Evolutionary conservation across 495 filamentous ascomycete species (phyloP).

Genomic region (Immersiella caudata): DNA sequence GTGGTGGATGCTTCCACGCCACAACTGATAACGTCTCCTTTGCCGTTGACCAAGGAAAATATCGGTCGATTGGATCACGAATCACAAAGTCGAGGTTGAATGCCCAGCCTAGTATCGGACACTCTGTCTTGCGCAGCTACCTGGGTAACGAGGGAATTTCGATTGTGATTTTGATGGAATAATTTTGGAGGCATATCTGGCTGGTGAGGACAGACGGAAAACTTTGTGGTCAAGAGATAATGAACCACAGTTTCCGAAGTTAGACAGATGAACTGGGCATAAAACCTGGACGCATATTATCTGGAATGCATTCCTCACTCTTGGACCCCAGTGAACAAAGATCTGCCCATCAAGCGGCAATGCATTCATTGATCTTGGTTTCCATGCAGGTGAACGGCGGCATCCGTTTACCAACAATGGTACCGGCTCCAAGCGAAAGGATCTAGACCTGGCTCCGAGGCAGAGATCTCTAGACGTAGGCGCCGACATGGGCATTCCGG

Average conservation of each 20-base stretch:
- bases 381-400: no score
- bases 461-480: not conserved
- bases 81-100: not conserved
- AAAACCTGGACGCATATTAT: no score
- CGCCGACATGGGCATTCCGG: not conserved
- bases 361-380: no score
- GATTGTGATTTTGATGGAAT: not conserved
- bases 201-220: no score
- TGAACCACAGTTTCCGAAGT: no score
- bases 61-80: constrained; percentile 36
- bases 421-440: not conserved
- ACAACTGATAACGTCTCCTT: constrained; percentile 16
- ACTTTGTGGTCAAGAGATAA: no score
- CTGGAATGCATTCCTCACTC: no score
- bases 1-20: not conserved
- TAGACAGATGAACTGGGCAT: no score
- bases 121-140: not conserved
- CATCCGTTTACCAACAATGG: no score
- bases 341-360: no score
- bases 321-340: no score
- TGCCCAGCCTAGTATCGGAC: not conserved
- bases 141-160: not conserved
- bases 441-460: not conserved
- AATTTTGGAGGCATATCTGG: no score
- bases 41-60: constrained; percentile 42